Evolutionary conservation across 352 stramenopile genomes (phyloP).

Genomic region (Thalassiosira livingstoniorum): DNA sequence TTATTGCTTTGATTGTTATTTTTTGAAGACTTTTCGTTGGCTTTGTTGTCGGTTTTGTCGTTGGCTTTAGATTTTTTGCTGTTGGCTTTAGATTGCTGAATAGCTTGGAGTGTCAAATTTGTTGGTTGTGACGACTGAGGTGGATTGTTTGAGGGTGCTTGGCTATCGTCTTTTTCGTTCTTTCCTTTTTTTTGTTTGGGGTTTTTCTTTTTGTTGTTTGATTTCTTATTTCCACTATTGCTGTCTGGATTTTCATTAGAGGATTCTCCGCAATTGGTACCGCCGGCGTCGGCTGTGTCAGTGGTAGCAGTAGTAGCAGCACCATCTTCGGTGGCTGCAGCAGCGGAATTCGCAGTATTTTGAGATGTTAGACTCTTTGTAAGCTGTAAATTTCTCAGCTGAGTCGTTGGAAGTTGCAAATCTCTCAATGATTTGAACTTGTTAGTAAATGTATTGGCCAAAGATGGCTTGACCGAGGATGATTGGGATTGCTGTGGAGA

Average conservation of each 20-base stretch:
- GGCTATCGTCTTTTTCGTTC: background rate
- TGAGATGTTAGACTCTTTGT: no score
- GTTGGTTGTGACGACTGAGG: slow-evolving; percentile 2
- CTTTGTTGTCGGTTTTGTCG: slow-evolving; percentile 17
- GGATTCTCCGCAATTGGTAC: no score
- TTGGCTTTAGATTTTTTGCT: slow-evolving; percentile 13
- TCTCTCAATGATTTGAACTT: no score
- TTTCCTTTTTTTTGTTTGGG: background rate
- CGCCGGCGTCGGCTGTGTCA: background rate
- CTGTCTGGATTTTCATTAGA: no score
- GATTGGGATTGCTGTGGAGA: no score
- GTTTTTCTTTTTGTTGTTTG: background rate
- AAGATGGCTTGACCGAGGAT: no score
- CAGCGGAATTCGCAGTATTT: background rate
- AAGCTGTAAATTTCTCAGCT: no score
- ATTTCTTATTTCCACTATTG: background rate
- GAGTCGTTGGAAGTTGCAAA: no score
- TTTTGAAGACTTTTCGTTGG: no score
- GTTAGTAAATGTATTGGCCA: no score
- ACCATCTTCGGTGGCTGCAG: background rate
- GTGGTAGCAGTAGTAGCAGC: background rate
- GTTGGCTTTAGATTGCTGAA: background rate
- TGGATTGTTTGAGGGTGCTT: background rate
- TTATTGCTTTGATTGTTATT: slow-evolving; percentile 29
- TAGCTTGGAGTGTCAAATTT: slow-evolving; percentile 1